Percentiles rank a stretch among this genome's conserved stretches.
Evolutionary conservation across 345 rosid species (phyloP).

Genomic region (Populus deltoides): DNA sequence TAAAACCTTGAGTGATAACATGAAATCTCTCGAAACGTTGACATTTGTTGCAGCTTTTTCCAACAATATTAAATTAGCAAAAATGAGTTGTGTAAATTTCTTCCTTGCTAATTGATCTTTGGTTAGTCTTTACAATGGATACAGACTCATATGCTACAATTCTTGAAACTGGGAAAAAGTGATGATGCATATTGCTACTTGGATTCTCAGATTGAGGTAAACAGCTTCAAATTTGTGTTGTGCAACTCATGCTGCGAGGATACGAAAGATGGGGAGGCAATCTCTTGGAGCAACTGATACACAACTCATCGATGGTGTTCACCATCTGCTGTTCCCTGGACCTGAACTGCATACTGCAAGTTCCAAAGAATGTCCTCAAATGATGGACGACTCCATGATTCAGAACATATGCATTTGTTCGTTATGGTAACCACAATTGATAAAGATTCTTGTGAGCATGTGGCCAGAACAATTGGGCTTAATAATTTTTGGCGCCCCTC

Average conservation of each 20-base stretch:
- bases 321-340: conserved; percentile 39
- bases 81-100: not conserved
- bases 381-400: conserved; percentile 46
- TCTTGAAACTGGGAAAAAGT: not conserved
- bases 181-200: not conserved
- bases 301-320: conserved; percentile 9
- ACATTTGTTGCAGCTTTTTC: not conserved
- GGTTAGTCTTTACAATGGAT: not conserved
- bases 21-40: no score
- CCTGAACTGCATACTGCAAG: conserved; percentile 53
- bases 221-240: not conserved
- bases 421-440: conserved; percentile 40
- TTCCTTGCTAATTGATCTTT: not conserved
- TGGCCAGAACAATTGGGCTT: conserved; percentile 38
- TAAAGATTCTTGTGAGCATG: conserved; percentile 40
- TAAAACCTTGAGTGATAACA: not conserved
- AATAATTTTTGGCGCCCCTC: conserved; percentile 29
- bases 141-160: not conserved
- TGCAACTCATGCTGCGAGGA: not conserved
- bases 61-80: not conserved
- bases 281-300: not conserved
- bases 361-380: conserved; percentile 55
- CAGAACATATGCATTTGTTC: conserved; percentile 41
- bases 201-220: not conserved
- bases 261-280: not conserved